These are phyloP conservation scores for Colletotrichum sp. DNA, from an alignment of 2,329 filamentous ascomycete genomes.

Conservation along the genomic window DNA sequence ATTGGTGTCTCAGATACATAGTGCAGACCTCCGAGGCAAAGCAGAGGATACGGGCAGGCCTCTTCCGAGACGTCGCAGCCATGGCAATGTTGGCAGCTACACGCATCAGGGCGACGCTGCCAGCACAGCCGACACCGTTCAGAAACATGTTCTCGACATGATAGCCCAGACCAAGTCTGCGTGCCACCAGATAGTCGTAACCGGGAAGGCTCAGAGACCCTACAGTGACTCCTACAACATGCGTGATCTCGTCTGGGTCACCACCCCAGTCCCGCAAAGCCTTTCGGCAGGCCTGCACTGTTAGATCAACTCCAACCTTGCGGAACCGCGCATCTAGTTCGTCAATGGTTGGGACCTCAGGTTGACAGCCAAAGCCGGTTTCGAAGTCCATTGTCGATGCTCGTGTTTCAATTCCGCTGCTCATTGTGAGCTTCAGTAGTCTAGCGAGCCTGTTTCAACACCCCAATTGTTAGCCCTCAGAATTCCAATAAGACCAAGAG, in stretches of 20 bases:
- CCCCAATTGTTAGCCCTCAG: background rate
- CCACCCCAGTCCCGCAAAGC: conserved; percentile 34
- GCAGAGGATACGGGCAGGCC: conserved; percentile 26
- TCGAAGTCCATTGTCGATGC: background rate
- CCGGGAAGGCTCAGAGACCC: conserved; percentile 41
- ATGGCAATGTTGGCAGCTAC: conserved; percentile 25
- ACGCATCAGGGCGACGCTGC: conserved; percentile 35
- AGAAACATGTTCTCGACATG: conserved; percentile 37
- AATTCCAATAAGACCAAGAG: too few relatives aligned
- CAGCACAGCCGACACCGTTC: conserved; percentile 42
- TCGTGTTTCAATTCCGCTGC: background rate
- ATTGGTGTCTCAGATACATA: conserved; percentile 18
- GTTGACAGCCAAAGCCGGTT: background rate
- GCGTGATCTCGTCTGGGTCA: conserved; percentile 33
- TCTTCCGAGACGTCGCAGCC: conserved; percentile 18
- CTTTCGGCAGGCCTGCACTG: conserved; percentile 33
- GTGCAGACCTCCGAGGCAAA: conserved; percentile 29
- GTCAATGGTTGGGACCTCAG: conserved; percentile 22
- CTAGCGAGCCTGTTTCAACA: background rate
- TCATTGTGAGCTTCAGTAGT: background rate
- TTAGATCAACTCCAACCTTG: conserved; percentile 32
- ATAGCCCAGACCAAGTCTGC: conserved; percentile 31
- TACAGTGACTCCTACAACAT: conserved; percentile 40
- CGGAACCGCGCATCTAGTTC: conserved; percentile 32
- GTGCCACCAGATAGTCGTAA: conserved; percentile 39